Percentiles rank a stretch among this genome's conserved stretches.
These are phyloP conservation scores for Pelargonium nanum DNA, from an alignment of 345 rosid genomes.

Conservation along the genomic window DNA sequence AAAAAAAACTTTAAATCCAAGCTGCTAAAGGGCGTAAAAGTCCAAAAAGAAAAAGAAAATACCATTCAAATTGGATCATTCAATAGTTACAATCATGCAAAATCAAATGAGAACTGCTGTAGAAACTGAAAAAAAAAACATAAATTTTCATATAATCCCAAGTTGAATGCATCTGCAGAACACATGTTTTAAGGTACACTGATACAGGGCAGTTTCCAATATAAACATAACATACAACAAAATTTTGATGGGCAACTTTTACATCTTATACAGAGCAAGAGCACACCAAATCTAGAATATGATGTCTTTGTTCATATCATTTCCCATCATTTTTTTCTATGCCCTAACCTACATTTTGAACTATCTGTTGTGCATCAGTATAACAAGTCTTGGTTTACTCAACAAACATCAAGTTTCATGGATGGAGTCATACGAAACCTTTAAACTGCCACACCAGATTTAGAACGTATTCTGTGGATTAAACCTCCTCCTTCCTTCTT, in stretches of 20 bases:
- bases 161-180: no score
- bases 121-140: no score
- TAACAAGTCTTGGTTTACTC: not conserved
- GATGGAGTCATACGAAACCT: not conserved
- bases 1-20: no score
- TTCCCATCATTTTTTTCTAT: not conserved
- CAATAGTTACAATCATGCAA: no score
- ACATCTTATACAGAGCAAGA: no score
- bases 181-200: not conserved
- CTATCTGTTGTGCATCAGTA: no score
- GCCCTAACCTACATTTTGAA: not conserved
- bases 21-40: no score
- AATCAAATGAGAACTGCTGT: no score
- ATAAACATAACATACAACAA: not conserved
- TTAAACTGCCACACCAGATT: conserved; percentile 5
- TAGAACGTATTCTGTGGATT: conserved; percentile 75
- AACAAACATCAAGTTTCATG: not conserved
- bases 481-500: conserved; percentile 65
- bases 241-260: no score
- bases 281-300: not conserved
- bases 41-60: no score
- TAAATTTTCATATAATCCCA: not conserved
- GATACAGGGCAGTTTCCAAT: not conserved
- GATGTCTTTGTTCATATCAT: not conserved
- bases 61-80: no score